These are phyloP conservation scores for Corniculantispora saksenae DNA, from an alignment of 2,329 filamentous ascomycete genomes.

Conservation along the genomic window DNA sequence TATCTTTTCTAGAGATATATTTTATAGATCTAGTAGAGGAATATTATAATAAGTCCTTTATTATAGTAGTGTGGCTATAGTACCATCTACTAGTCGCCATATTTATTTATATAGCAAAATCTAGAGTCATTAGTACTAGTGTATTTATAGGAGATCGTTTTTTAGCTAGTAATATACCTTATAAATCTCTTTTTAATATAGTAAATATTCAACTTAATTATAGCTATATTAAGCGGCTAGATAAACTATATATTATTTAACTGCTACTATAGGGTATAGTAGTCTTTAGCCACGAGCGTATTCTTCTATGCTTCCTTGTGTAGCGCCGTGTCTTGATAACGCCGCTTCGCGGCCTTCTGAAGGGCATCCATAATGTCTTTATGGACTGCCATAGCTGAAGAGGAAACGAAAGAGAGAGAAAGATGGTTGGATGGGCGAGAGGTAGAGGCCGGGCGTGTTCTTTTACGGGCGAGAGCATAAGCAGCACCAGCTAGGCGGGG, in stretches of 20 bases:
- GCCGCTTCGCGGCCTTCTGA: too few species aligned
- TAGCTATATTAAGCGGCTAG: conserved; percentile 21
- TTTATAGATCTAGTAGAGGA: conserved; percentile 28
- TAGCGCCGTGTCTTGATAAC: too few species aligned
- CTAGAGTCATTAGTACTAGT: conserved; percentile 5
- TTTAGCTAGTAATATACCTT: conserved; percentile 20
- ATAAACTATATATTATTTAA: conserved; percentile 5
- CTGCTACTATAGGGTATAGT: too few species aligned
- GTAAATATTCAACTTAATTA: conserved; percentile 27
- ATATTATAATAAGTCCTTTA: conserved; percentile 29
- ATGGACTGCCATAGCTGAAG: too few species aligned
- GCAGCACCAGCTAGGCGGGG: background rate
- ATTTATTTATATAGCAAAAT: conserved; percentile 13
- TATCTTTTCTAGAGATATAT: conserved; percentile 21
- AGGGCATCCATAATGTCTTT: too few species aligned
- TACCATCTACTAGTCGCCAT: conserved; percentile 19
- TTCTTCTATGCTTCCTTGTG: too few species aligned
- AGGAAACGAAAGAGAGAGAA: too few species aligned
- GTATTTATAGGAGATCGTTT: background rate
- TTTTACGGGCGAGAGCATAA: too few species aligned
- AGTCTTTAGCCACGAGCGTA: too few species aligned
- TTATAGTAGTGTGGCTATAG: conserved; percentile 22
- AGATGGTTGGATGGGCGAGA: too few species aligned
- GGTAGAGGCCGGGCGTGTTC: too few species aligned
- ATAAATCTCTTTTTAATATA: conserved; percentile 27